phyloP scores from a whole-genome alignment of 2,329 filamentous ascomycete genomes.

The Colletotrichum sp. region DNA sequence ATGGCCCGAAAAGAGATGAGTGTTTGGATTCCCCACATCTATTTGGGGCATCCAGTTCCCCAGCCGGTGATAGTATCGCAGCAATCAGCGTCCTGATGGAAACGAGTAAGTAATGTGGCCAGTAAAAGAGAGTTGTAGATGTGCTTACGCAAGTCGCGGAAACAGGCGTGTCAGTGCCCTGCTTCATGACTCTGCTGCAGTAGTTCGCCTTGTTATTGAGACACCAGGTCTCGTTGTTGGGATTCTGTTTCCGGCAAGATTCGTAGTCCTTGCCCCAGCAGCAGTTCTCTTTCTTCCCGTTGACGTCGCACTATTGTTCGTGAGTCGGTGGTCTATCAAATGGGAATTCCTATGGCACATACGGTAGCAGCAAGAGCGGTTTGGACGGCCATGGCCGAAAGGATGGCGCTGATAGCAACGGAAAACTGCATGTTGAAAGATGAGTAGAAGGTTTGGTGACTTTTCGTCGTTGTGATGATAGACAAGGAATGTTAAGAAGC shows the following conservation, averaged over 20 bases:
- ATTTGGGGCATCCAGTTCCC: background rate
- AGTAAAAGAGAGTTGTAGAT: background rate
- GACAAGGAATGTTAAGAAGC: background rate
- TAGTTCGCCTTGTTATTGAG: background rate
- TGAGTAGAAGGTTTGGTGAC: accelerated
- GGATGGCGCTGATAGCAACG: background rate
- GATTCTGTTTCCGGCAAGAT: background rate
- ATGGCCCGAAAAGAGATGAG: background rate
- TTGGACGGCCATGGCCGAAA: background rate
- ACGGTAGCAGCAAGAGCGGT: background rate
- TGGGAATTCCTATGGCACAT: accelerated
- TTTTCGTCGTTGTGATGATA: background rate
- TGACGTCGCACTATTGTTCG: background rate
- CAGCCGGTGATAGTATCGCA: background rate
- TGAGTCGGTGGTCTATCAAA: background rate
- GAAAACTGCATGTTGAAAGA: background rate
- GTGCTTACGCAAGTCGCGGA: background rate
- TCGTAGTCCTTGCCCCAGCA: background rate
- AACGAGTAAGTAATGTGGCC: background rate
- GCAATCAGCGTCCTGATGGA: background rate
- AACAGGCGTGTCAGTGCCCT: background rate
- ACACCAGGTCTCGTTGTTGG: background rate
- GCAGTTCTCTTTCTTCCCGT: background rate
- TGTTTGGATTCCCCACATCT: background rate
- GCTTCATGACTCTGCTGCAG: background rate